Base-by-base conservation (phyloP, 2,329 filamentous ascomycete species). In the Byssothecium circinans region DNA sequence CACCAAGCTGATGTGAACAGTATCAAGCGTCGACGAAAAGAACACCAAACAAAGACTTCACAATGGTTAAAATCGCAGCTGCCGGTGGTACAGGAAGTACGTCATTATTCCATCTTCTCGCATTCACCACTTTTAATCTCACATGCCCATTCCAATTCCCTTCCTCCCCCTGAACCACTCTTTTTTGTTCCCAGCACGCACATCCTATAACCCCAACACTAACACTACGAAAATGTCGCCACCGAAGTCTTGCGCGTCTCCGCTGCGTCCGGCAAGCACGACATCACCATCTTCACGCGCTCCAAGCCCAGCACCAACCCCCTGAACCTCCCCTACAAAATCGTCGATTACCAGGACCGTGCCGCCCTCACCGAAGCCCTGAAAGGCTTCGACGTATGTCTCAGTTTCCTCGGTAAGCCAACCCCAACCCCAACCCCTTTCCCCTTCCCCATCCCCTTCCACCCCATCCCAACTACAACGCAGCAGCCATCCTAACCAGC, bases 231-330 rank as follows among this genome's bases (percentile, higher is more conserved):
- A 83, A 80, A 80, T 45, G 75, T 84, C 38, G 78, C 76, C 2
- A 71, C 67, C 34, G 80, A 82, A 57, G 59, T 84, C 8, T 64
- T 83, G 18, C 79, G 82, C 47, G 71, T 65, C 3, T 68, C 83
- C 0, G 56, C 80, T 2, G 73, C 74, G 2, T 69, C 70, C 3
- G 70, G 72, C 8, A 81, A 76, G 44, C 81, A 85, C 47, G 69
- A 81, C 0, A 78, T 85, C 37, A 62, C 72, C 0, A 68, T 84
- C 17, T 61, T 84, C 2, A 78, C 73, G 1, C 71, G 81, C 53
- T 75, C 71, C 40, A 77, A 77, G 42, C 46, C 52, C 1, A 52
- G 58, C 14, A 34, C 47, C 11, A 30, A 40, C 8, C 38, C 45
- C 7, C 46, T 48, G 11, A 5, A 15, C 0, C 52, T 79, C 0